These are phyloP conservation scores for Micromonas commoda DNA, from an alignment of 139 green algal species.

Conservation along the genomic window DNA sequence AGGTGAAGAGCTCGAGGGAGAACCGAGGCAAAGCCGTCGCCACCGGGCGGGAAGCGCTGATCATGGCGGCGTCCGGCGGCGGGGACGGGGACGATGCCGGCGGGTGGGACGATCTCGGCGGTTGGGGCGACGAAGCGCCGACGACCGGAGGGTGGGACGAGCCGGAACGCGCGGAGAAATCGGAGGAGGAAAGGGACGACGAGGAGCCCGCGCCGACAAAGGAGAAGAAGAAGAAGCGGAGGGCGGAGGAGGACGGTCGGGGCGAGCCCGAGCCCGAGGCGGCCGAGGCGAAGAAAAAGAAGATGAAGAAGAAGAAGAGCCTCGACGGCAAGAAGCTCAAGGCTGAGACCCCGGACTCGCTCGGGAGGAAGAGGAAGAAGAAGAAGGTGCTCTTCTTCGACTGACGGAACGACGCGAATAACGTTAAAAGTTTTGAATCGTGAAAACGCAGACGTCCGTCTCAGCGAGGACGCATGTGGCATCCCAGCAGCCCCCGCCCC, in stretches of 20 bases:
- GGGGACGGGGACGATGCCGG: neutral
- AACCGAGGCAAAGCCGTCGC: neutral
- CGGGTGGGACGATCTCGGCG: neutral
- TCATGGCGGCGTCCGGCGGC: neutral
- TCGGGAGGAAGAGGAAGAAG: too few species aligned
- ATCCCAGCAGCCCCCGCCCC: conserved; percentile 1
- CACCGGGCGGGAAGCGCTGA: neutral
- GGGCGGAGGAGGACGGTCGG: neutral
- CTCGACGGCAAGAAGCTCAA: too few species aligned
- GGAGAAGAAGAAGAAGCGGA: neutral
- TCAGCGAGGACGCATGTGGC: neutral
- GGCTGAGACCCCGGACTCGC: too few species aligned
- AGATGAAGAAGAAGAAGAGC: conserved; percentile 15
- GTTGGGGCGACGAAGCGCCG: neutral
- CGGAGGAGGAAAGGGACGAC: neutral
- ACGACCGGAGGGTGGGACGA: conserved; percentile 4
- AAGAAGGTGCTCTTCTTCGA: neutral
- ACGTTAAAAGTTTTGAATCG: neutral
- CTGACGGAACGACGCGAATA: conserved; percentile 12
- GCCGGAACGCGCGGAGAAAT: neutral
- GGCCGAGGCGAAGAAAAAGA: neutral
- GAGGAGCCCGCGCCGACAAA: neutral
- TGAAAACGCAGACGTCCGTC: neutral
- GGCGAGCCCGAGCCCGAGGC: neutral
- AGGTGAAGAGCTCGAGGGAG: neutral